Evolutionary conservation across 169 alveolate species (phyloP).

Genomic region (Plasmodium vivax): DNA sequence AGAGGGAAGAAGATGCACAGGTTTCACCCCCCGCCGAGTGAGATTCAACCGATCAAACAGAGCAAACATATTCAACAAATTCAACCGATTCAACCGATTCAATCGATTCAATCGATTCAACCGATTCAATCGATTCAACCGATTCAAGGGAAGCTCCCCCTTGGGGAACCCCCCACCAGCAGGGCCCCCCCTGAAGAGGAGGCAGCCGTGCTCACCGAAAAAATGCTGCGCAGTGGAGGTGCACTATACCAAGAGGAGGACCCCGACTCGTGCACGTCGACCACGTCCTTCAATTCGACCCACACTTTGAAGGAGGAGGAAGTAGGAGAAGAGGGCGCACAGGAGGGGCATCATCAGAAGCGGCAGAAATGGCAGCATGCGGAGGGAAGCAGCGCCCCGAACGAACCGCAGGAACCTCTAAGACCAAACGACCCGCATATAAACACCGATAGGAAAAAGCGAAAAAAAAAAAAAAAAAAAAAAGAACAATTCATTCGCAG

Average conservation of each 20-base stretch:
- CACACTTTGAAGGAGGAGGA: background rate
- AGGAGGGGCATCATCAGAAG: background rate
- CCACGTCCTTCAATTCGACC: background rate
- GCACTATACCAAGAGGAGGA: background rate
- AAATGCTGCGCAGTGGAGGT: background rate
- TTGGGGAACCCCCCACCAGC: background rate
- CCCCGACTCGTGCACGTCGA: background rate
- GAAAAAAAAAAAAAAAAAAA: background rate
- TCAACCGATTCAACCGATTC: no score
- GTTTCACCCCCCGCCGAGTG: background rate
- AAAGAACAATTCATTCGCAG: conserved; percentile 5
- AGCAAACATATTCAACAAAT: background rate
- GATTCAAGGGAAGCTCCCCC: background rate
- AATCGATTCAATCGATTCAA: no score
- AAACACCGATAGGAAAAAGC: background rate
- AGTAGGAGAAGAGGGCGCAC: background rate
- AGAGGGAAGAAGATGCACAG: background rate
- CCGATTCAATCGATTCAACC: no score
- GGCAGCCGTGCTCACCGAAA: background rate
- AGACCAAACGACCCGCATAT: background rate
- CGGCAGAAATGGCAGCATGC: background rate
- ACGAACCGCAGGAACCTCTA: background rate
- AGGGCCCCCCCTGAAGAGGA: background rate
- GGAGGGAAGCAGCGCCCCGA: background rate
- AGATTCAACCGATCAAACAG: background rate